These are phyloP conservation scores for Leishmania turanica DNA, from an alignment of 208 protist genomes.

Conservation along the genomic window DNA sequence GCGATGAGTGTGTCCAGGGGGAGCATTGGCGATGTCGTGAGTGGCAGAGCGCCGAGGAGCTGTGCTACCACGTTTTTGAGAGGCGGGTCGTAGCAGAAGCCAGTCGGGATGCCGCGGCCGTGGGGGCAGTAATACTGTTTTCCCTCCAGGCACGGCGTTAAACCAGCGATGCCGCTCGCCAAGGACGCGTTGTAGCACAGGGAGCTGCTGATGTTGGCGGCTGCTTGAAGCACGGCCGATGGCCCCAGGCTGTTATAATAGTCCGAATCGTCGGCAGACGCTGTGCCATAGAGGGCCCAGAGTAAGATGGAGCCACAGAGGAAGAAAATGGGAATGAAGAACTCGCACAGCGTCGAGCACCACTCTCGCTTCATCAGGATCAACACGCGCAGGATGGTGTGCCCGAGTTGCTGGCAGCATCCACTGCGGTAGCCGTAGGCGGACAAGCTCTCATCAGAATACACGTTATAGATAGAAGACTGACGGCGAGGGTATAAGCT, in stretches of 20 bases:
- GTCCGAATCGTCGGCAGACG: background rate
- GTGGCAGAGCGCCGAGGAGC: background rate
- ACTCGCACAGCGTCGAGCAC: constrained; percentile 44
- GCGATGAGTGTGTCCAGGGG: constrained; percentile 57
- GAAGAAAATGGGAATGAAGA: constrained; percentile 68
- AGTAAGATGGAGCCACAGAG: constrained; percentile 51
- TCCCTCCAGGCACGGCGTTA: constrained; percentile 13
- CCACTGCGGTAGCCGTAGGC: background rate
- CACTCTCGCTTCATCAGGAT: constrained; percentile 53
- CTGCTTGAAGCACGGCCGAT: too few species aligned
- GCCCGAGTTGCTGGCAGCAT: constrained; percentile 50
- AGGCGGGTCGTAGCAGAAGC: constrained; percentile 26
- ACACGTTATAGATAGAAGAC: too few species aligned
- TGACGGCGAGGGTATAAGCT: too few species aligned
- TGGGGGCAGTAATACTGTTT: constrained; percentile 18
- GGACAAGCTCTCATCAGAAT: too few species aligned
- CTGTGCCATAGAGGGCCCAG: constrained; percentile 42
- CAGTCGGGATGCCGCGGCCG: constrained; percentile 33
- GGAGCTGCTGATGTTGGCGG: background rate
- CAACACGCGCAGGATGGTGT: constrained; percentile 52
- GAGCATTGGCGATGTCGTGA: constrained; percentile 17
- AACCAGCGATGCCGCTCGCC: constrained; percentile 7
- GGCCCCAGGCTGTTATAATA: too few species aligned
- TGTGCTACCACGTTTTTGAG: background rate
- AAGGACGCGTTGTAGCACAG: constrained; percentile 18